These are phyloP conservation scores for Penicillium silybi DNA, from an alignment of 495 filamentous ascomycete genomes.

Conservation along the genomic window DNA sequence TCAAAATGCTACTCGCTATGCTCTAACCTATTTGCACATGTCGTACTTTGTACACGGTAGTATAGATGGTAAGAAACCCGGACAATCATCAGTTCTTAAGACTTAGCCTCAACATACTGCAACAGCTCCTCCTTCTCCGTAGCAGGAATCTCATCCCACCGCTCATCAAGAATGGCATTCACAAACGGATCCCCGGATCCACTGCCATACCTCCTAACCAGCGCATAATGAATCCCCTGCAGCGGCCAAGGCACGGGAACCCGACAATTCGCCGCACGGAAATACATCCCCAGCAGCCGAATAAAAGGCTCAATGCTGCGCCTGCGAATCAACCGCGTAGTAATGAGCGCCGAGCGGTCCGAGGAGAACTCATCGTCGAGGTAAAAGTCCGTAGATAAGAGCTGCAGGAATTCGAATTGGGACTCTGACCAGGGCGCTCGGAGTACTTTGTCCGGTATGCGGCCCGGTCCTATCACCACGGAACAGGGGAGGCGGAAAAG, in stretches of 20 bases:
- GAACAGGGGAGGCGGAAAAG: constrained; percentile 33
- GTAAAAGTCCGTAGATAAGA: constrained; percentile 32
- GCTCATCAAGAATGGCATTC: constrained; percentile 23
- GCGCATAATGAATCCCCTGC: constrained; percentile 20
- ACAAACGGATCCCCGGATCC: constrained; percentile 34
- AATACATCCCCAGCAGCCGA: constrained; percentile 24
- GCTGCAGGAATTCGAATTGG: constrained; percentile 40
- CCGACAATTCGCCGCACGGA: constrained; percentile 29
- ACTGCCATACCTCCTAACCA: constrained; percentile 23
- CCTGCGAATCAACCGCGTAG: constrained; percentile 28
- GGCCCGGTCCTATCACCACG: constrained; percentile 10
- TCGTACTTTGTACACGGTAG: not conserved
- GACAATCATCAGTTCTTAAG: no score
- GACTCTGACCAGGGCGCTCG: constrained; percentile 38
- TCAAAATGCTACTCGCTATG: not conserved
- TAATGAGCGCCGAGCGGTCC: constrained; percentile 14
- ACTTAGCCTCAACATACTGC: constrained; percentile 15
- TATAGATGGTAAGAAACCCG: no score
- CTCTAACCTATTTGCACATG: not conserved
- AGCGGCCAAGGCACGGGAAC: constrained; percentile 33
- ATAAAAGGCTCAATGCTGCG: constrained; percentile 32
- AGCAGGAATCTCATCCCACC: constrained; percentile 31
- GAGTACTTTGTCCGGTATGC: constrained; percentile 43
- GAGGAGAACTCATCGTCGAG: constrained; percentile 26
- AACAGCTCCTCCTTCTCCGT: constrained; percentile 15